Evolutionary conservation across 2,329 filamentous ascomycete genomes (phyloP), one percentile per base, ranked within the genome.

Genomic region (Aspergillus alliaceus): DNA sequence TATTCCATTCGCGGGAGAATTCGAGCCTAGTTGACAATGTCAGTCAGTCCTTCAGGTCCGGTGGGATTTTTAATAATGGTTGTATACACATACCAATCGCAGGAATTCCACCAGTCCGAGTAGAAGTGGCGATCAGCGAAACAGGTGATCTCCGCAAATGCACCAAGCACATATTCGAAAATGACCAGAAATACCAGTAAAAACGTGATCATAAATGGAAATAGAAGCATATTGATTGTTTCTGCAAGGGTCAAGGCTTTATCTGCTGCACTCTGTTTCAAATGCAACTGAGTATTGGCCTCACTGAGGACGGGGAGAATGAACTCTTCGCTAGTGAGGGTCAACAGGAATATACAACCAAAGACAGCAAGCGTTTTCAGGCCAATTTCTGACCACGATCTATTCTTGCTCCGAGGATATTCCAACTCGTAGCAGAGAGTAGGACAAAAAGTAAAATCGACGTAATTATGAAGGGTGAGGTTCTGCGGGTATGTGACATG

Each of bases 341-440:
- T 96, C 63, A 99, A 83, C 22, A 99, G 84, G 75, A 97, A 98
- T 70, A 99, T 96, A 75, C 93, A 96, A 49, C 95, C 95, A 71
- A 98, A 98, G 1, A 95, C 90, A 47, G 95, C 95, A 15, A 93
- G 76, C 22, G 91, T 86, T 76, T 98, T 98, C 74, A 88, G 90
- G 57, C 90, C 85, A 44, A 98, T 84, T 62, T 92, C 88, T 20
- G 86, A 82, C 87, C 90, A 96, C 65, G 90, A 86, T 57, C 91
- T 86, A n/a, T 80, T 78, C 12, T 83, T 72, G 11, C 85, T 92
- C 49, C 95, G 88, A 2, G 95, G 95, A 73, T 98, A 99, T 73
- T 98, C 93, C 50, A 98, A 83, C 76, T 99, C 95, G 76, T 99
- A 99, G 81, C 95, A 99, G 20, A 99, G 84, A 0, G 95, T 99